Base-by-base conservation (phyloP, 495 filamentous ascomycete species). In the Penicillium canariense region DNA sequence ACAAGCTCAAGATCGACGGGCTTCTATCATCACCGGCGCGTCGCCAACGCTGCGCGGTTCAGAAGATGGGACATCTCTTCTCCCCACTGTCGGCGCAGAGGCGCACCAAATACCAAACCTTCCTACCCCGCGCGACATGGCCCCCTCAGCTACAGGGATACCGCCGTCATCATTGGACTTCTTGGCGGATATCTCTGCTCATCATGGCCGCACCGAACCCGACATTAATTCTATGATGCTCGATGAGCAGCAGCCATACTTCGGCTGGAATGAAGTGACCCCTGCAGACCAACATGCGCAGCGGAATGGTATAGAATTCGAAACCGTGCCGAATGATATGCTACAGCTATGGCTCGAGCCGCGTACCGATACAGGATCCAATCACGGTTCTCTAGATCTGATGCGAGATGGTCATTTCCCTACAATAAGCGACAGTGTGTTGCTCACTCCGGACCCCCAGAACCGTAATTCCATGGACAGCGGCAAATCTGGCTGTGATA, bases 321-420 rank as follows among this genome's bases (percentile, higher is more conserved):
- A 72, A 26, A 31, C 54, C 25, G 65, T 63, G 36, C 67, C 62
- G 9, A 72, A 59, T 58, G 72, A 71, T 44, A 67, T 70, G 68
- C 58, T 72, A n/a, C 70, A 72, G 48, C 50, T 72, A 36, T 75
- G 69, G 74, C 63, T 72, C 7, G 67, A 77, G 52, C 71, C 72
- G 23, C 69, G 67, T 26, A 71, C 63, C 2, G 74, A 75, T 25
- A 56, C 61, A 1, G 62, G 46, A 4, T 72, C 73, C n/a, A 68
- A 73, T 60, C 58, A 68, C 32, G 66, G 62, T 14, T 71, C 72
- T 8, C 47, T 73, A 12, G 68, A 75, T 65, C 36, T 69, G 32
- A 65, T 68, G 48, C 56, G 43, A 10, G 69, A 74, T 32, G 50
- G 61, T 3, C 66, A 67, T 32, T 60, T 72, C 5, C 61, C 72